Base-by-base conservation (phyloP, 2,329 filamentous ascomycete genomes). In the Alternaria alternata region DNA sequence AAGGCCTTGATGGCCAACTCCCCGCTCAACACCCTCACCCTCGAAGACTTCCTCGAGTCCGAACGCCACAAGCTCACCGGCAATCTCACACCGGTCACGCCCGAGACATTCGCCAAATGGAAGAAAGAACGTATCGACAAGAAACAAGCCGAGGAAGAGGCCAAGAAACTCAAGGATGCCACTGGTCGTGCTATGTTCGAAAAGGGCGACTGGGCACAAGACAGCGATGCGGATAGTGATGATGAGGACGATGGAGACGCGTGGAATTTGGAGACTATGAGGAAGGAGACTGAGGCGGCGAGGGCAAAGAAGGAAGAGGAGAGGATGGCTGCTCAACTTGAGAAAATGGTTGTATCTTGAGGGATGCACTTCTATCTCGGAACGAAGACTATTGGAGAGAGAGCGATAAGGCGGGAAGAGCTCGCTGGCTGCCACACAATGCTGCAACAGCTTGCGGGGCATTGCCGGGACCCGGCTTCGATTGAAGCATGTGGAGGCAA, bases 1-100 rank as follows among this genome's bases (percentile, higher is more conserved):
- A 99, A 97, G 82, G 95, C 95, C 3, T 82, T 97, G 57, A 85
- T 97, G 85, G 95, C 98, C 80, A 99, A 99, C 82, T 96, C 92
- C 7, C 94, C 96, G 6, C 85, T 98, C 59, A 93, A 94, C 78
- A 97, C 95, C 2, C 86, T 99, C 52, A 99, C 95, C 0, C 86
- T 99, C 47, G 95, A 99, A 82, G 95, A 99, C 78, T 99, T 97
- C 85, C 82, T 99, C 56, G 95, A 99, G 80, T 94, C 91, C 0
- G 94, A 99, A 83, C 88, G 95, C 70, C 93, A 97, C 83, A 98
- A 98, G 81, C 88, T 99, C 52, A 94, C 91, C 0, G 95, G 94
- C 57, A 93, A 85, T 1, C 85, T 98, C 52, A 99, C 96, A 2
- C 96, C 96, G 5, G 96, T 99, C 64, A 99, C 92, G 1, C 90